These are phyloP conservation scores for Chaetomidium leptoderma DNA, from an alignment of 495 filamentous ascomycete genomes.

Conservation along the genomic window DNA sequence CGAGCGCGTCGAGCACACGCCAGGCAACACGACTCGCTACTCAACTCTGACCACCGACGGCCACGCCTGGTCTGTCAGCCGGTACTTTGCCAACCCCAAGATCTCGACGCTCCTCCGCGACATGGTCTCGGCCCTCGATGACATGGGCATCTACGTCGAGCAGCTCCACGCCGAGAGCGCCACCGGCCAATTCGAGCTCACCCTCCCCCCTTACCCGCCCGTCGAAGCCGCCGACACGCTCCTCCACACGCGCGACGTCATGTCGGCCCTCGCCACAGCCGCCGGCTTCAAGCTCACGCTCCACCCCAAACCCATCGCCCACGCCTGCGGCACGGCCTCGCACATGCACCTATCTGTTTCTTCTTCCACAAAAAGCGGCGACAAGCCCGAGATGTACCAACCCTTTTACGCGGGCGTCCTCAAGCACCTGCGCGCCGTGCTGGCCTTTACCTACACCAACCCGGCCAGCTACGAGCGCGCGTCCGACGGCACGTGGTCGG, in stretches of 20 bases:
- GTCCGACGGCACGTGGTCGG: slow-evolving; percentile 66
- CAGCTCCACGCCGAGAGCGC: slow-evolving; percentile 76
- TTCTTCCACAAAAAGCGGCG: slow-evolving; percentile 26
- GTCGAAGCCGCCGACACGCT: slow-evolving; percentile 69
- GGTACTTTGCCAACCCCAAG: slow-evolving; percentile 50
- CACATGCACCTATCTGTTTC: slow-evolving; percentile 67
- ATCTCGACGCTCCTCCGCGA: slow-evolving; percentile 60
- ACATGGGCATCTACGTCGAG: slow-evolving; percentile 61
- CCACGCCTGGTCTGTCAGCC: slow-evolving; percentile 62
- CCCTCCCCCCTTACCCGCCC: slow-evolving; percentile 61
- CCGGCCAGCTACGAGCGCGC: slow-evolving; percentile 58
- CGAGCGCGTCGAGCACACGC: slow-evolving; percentile 30
- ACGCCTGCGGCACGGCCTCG: slow-evolving; percentile 57
- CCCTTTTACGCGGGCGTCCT: slow-evolving; percentile 66
- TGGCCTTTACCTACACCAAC: slow-evolving; percentile 60
- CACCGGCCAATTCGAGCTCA: slow-evolving; percentile 76
- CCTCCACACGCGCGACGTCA: slow-evolving; percentile 65
- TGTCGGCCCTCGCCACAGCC: slow-evolving; percentile 54
- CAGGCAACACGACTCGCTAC: slow-evolving; percentile 29
- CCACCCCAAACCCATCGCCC: slow-evolving; percentile 63
- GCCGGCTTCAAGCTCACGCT: slow-evolving; percentile 68
- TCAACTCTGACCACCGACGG: slow-evolving; percentile 36
- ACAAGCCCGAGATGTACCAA: slow-evolving; percentile 41
- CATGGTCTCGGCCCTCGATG: slow-evolving; percentile 53
- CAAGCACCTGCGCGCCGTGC: slow-evolving; percentile 58